Percentiles rank a stretch among this genome's conserved stretches.
Conservation (phyloP, 495 filamentous ascomycete species). For the Hypoxylon fuscum region DNA sequence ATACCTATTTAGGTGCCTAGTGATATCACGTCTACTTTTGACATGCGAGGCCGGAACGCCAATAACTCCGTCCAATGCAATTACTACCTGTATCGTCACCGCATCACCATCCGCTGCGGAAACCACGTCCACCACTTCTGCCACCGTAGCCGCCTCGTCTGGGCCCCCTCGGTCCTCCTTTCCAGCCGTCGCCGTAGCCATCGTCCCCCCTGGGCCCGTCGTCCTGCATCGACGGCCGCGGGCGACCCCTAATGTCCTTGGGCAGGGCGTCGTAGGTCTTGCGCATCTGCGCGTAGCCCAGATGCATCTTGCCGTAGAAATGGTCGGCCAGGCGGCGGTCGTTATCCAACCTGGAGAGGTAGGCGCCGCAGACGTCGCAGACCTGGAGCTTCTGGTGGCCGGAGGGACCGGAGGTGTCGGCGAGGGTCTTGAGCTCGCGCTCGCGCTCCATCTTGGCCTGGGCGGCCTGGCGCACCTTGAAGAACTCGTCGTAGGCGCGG, state of each 20-base stretch:
- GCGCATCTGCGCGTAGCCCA: conserved; percentile 97
- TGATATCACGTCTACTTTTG: conserved; percentile 30
- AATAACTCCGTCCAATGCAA: conserved; percentile 38
- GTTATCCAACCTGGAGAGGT: conserved; percentile 90
- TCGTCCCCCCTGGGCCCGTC: conserved; percentile 62
- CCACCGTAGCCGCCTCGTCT: conserved; percentile 56
- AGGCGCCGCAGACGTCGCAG: conserved; percentile 96
- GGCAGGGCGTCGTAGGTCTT: conserved; percentile 86
- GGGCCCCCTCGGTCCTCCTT: conserved; percentile 53
- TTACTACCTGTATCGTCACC: neutral
- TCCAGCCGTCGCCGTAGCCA: conserved; percentile 63
- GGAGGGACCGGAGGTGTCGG: conserved; percentile 87
- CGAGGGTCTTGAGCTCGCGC: conserved; percentile 88
- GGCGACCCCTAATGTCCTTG: conserved; percentile 77
- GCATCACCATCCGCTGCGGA: conserved; percentile 55
- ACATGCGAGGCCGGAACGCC: conserved; percentile 33
- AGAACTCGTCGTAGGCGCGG: conserved; percentile 84
- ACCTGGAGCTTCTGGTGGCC: conserved; percentile 98
- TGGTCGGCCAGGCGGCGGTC: conserved; percentile 94
- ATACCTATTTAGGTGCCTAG: neutral
- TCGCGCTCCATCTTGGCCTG: conserved; percentile 85
- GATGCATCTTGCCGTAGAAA: conserved; percentile 99
- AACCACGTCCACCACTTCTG: conserved; percentile 54
- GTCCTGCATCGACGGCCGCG: conserved; percentile 67
- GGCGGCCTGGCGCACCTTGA: conserved; percentile 81